phyloP scores from a whole-genome alignment of 306 rosid species.

The Elaeagnus macrophylla region DNA sequence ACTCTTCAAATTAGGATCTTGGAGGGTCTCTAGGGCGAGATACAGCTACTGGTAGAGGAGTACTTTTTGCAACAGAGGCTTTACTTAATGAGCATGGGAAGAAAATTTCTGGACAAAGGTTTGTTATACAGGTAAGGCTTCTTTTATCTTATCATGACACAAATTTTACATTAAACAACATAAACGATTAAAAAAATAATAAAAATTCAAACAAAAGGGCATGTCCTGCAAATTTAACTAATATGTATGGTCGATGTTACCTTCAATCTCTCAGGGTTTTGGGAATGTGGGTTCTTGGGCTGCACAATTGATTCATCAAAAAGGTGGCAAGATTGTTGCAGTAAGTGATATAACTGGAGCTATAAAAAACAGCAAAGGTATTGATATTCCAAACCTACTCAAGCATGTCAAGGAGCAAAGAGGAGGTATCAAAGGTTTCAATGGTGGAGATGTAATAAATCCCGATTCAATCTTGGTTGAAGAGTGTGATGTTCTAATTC shows the following conservation, averaged over 20 bases:
- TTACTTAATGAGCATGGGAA: constrained; percentile 76
- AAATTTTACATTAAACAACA: not conserved
- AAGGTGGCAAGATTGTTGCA: constrained; percentile 80
- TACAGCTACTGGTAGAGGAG: constrained; percentile 91
- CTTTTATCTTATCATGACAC: not conserved
- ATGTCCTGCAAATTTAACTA: no score
- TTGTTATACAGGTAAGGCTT: constrained; percentile 63
- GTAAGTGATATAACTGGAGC: constrained; percentile 87
- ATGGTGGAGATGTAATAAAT: constrained; percentile 57
- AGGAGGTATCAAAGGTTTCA: constrained; percentile 60
- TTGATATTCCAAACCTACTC: constrained; percentile 66
- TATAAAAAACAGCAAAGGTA: constrained; percentile 58
- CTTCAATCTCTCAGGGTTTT: constrained; percentile 48
- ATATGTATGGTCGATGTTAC: no score
- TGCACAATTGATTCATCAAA: constrained; percentile 62
- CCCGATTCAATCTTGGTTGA: constrained; percentile 54
- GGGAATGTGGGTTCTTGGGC: constrained; percentile 98
- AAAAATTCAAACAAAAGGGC: no score
- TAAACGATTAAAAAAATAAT: no score
- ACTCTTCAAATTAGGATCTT: constrained; percentile 47
- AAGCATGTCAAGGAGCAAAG: constrained; percentile 38
- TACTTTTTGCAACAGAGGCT: constrained; percentile 81
- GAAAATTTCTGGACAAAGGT: constrained; percentile 64
- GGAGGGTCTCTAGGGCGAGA: constrained; percentile 95
- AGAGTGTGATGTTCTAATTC: constrained; percentile 76